A percentile compares a stretch with the other conserved stretches of the same genome.
Conservation (phyloP, 768 basidiomycete species). For the Mycena haematopus region DNA sequence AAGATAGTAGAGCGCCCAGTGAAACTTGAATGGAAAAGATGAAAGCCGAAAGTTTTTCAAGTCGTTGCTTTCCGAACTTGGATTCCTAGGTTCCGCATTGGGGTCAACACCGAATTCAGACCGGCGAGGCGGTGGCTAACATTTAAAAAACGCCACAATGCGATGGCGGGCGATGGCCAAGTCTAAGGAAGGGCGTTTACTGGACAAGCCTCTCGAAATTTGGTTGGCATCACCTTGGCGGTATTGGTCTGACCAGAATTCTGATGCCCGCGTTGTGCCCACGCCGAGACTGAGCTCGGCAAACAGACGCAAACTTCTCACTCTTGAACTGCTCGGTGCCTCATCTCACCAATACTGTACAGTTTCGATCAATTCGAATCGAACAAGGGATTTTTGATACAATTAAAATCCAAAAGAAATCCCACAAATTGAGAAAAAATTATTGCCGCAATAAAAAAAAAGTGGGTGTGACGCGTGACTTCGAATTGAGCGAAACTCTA, state of each 20-base stretch:
- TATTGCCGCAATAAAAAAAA: too few species aligned
- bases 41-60: too few species aligned
- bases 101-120: not conserved
- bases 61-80: slow-evolving; percentile 13
- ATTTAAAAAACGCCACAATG: slow-evolving; percentile 16
- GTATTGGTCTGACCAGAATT: too few species aligned
- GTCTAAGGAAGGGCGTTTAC: not conserved
- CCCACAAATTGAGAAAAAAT: too few species aligned
- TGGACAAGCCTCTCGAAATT: not conserved
- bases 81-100: slow-evolving; percentile 15
- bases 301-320: not conserved
- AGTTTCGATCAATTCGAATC: too few species aligned
- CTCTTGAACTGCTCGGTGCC: not conserved
- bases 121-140: not conserved
- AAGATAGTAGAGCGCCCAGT: not conserved
- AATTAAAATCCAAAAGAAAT: too few species aligned
- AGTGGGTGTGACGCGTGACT: too few species aligned
- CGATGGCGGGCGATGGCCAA: not conserved
- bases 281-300: not conserved
- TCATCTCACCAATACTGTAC: too few species aligned
- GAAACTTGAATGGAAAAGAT: not conserved
- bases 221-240: slow-evolving; percentile 10
- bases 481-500: too few species aligned
- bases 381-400: too few species aligned
- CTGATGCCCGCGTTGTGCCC: too few species aligned